Evolutionary conservation across 441 rosid genomes (phyloP).

Genomic region (Daphne laureola): DNA sequence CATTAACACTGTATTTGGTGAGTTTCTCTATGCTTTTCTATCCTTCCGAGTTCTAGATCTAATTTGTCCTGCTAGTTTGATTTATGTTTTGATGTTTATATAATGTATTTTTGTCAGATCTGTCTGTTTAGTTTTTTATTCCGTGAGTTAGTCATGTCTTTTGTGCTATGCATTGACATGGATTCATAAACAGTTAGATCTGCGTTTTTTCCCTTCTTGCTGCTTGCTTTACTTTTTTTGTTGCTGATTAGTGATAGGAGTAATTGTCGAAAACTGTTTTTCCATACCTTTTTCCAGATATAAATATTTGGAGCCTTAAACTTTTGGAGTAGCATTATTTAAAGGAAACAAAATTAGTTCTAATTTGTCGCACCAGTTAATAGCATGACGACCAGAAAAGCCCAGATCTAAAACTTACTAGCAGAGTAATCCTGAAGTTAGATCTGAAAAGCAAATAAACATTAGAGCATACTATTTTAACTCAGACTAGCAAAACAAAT

Average conservation of each 20-base stretch:
- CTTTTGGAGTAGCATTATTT: not conserved
- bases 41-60: not conserved
- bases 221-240: too few relatives aligned
- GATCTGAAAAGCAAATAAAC: not conserved
- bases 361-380: too few relatives aligned
- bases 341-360: not conserved
- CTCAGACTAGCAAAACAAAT: not conserved
- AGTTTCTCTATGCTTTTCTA: not conserved
- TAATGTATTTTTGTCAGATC: not conserved
- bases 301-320: too few relatives aligned
- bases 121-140: not conserved
- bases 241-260: too few relatives aligned
- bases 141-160: not conserved
- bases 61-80: not conserved
- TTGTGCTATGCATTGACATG: too few relatives aligned
- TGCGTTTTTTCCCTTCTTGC: too few relatives aligned
- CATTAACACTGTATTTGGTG: conserved; percentile 48
- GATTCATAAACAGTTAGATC: too few relatives aligned
- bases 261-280: too few relatives aligned
- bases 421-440: not conserved
- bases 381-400: not conserved
- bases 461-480: conserved; percentile 1
- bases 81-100: conserved; percentile 5
- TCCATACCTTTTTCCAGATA: too few relatives aligned
- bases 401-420: not conserved